Conservation (phyloP, 352 stramenopile species). For the Pythium monospermum region DNA sequence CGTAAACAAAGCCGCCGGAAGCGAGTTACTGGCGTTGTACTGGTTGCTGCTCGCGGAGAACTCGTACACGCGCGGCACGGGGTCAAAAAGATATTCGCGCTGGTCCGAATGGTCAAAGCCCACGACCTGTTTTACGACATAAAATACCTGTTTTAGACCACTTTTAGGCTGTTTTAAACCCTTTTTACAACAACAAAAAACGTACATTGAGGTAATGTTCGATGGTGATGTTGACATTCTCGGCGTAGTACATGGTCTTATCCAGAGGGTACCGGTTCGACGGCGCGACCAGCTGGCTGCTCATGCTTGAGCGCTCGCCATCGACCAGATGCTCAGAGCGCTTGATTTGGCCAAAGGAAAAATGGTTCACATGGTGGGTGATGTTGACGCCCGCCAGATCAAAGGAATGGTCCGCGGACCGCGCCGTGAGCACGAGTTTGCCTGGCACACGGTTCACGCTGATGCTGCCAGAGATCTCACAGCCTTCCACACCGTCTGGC, state of each 20-base stretch:
- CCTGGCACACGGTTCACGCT: conserved; percentile 76
- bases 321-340: conserved; percentile 52
- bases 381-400: conserved; percentile 52
- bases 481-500: conserved; percentile 50
- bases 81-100: conserved; percentile 44
- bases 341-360: conserved; percentile 82
- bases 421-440: conserved; percentile 60
- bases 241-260: conserved; percentile 38
- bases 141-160: too few species aligned
- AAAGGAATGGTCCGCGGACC: conserved; percentile 68
- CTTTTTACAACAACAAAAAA: conserved; percentile 32
- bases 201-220: conserved; percentile 76
- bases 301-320: too few species aligned
- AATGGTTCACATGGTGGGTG: conserved; percentile 73
- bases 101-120: conserved; percentile 67
- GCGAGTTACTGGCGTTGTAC: conserved; percentile 56
- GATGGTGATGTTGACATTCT: conserved; percentile 71
- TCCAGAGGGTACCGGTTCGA: conserved; percentile 70
- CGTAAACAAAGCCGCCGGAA: conserved; percentile 64
- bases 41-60: conserved; percentile 75
- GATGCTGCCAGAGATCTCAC: conserved; percentile 72
- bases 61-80: conserved; percentile 58
- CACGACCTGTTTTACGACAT: conserved; percentile 65
- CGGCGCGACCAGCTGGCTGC: conserved; percentile 29
- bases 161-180: too few species aligned